Evolutionary conservation across 208 protist genomes (phyloP).

Genomic region (Sergeia podlipaevii): DNA sequence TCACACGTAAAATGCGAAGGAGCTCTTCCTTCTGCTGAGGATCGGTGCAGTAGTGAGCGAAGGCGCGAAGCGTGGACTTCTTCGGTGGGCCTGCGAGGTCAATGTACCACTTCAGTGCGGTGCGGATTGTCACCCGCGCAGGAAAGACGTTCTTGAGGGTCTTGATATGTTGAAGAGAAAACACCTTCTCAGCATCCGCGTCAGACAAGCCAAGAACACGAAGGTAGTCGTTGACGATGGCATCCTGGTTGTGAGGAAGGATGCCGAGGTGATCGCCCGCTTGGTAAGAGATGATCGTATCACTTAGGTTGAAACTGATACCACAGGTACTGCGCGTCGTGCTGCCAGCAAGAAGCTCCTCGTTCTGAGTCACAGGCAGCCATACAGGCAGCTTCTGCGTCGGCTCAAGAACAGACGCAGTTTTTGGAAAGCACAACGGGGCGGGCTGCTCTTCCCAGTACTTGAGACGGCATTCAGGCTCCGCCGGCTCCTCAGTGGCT

Average conservation of each 20-base stretch:
- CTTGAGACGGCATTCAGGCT: slow-evolving; percentile 80
- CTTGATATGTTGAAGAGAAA: slow-evolving; percentile 84
- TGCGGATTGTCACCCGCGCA: slow-evolving; percentile 63
- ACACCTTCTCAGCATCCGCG: slow-evolving; percentile 60
- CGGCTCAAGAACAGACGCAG: slow-evolving; percentile 83
- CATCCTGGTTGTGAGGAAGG: slow-evolving; percentile 86
- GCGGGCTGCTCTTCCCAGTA: slow-evolving; percentile 77
- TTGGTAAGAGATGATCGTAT: slow-evolving; percentile 89
- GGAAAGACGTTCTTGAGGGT: slow-evolving; percentile 88
- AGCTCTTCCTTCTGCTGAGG: slow-evolving; percentile 71
- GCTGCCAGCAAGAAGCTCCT: slow-evolving; percentile 61
- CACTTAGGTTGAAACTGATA: slow-evolving; percentile 84
- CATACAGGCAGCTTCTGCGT: slow-evolving; percentile 83
- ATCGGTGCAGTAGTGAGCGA: slow-evolving; percentile 82
- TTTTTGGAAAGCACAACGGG: slow-evolving; percentile 81
- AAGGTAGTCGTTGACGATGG: slow-evolving; percentile 80
- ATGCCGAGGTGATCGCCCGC: slow-evolving; percentile 95
- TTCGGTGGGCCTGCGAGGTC: slow-evolving; percentile 80
- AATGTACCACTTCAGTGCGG: slow-evolving; percentile 90
- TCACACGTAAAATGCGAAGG: slow-evolving; percentile 61
- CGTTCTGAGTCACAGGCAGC: slow-evolving; percentile 61
- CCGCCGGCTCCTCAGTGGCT: slow-evolving; percentile 64
- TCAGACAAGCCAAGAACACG: slow-evolving; percentile 41
- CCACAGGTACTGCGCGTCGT: slow-evolving; percentile 65
- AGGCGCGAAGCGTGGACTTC: slow-evolving; percentile 89